phyloP scores from a whole-genome alignment of 2,329 filamentous ascomycete species.

The Aureobasidium sp. region DNA sequence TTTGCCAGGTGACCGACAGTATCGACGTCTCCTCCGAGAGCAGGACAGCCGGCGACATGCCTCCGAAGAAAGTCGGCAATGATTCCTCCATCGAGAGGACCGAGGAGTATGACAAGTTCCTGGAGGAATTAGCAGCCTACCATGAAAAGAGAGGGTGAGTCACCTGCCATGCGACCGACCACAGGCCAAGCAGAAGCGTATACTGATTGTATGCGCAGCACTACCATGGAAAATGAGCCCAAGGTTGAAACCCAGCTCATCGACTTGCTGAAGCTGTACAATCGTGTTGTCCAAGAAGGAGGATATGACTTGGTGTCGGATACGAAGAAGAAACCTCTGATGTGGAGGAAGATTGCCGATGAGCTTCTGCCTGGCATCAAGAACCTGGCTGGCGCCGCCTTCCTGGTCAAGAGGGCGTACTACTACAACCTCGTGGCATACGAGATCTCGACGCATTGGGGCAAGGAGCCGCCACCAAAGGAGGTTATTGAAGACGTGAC shows the following conservation, averaged over 20 bases:
- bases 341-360: constrained; percentile 71
- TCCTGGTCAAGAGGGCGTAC: constrained; percentile 78
- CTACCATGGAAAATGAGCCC: constrained; percentile 68
- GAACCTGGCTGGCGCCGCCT: constrained; percentile 76
- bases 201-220: constrained; percentile 36
- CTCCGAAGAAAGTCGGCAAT: constrained; percentile 17
- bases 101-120: constrained; percentile 69
- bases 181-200: not conserved
- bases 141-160: constrained; percentile 66
- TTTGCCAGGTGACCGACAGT: not conserved
- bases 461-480: constrained; percentile 74
- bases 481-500: constrained; percentile 75
- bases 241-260: constrained; percentile 70
- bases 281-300: constrained; percentile 64
- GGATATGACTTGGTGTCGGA: constrained; percentile 73
- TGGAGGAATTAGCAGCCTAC: constrained; percentile 62
- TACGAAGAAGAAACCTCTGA: constrained; percentile 66
- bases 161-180: not conserved
- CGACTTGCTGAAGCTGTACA: constrained; percentile 71
- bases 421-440: constrained; percentile 85
- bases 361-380: constrained; percentile 66
- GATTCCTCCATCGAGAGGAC: constrained; percentile 41
- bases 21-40: not conserved
- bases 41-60: constrained; percentile 3
- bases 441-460: constrained; percentile 71